phyloP scores from a whole-genome alignment of 169 alveolate species.

The Amoebophrya sp. region DNA sequence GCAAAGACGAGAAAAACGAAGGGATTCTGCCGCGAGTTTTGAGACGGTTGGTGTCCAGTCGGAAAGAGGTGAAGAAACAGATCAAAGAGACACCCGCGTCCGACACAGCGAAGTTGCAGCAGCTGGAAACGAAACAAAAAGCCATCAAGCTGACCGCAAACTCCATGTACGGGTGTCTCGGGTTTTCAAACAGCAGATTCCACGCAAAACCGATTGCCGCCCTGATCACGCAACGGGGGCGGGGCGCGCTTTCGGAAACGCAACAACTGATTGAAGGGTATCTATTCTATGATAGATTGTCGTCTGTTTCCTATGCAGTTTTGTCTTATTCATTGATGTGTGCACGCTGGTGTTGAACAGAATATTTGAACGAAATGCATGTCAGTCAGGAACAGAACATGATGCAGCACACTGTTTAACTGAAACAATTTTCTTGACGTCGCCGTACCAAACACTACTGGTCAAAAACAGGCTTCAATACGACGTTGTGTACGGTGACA shows the following conservation, averaged over 20 bases:
- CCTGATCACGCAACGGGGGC: conserved; percentile 86
- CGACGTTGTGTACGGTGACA: conserved; percentile 96
- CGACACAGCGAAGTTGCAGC: neutral
- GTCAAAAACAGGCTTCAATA: no score
- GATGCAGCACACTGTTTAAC: no score
- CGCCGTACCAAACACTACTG: no score
- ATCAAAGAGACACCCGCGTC: conserved; percentile 24
- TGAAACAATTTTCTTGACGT: no score
- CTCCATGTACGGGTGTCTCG: conserved; percentile 97
- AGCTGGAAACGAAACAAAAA: conserved; percentile 82
- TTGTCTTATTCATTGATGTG: no score
- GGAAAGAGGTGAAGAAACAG: conserved; percentile 52
- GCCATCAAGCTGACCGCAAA: conserved; percentile 96
- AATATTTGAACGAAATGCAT: no score
- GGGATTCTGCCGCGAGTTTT: conserved; percentile 59
- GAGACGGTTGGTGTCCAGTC: conserved; percentile 53
- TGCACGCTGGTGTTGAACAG: no score
- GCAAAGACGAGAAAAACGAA: conserved; percentile 26
- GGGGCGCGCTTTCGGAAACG: conserved; percentile 59
- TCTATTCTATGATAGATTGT: no score
- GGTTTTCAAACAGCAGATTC: conserved; percentile 90
- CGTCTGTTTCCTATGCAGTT: no score
- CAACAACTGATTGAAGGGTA: conserved; percentile 26
- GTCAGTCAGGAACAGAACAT: no score
- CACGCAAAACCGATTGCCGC: conserved; percentile 96